These are phyloP conservation scores for Backusella tuberculispora DNA, from an alignment of 192 early-diverging fungal genomes.

Conservation along the genomic window DNA sequence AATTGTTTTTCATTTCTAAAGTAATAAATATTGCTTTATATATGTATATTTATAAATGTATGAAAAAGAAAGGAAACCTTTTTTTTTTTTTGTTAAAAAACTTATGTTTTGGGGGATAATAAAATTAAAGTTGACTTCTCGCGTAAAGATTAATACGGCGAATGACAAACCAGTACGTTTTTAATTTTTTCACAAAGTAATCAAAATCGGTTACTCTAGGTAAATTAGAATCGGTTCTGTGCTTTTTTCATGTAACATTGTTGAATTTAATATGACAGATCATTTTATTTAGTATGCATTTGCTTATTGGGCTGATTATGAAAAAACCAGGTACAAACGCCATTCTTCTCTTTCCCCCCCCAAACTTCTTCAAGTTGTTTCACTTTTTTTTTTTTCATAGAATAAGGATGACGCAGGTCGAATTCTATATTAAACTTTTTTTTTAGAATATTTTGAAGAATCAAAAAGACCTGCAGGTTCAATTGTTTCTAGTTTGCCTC, in stretches of 20 bases:
- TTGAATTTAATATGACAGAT: background rate
- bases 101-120: background rate
- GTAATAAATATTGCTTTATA: background rate
- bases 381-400: background rate
- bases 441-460: background rate
- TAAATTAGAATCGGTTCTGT: background rate
- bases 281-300: background rate
- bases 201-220: constrained; percentile 4
- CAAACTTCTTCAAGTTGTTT: background rate
- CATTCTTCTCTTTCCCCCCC: background rate
- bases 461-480: background rate
- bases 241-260: background rate
- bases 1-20: background rate
- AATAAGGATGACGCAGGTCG: background rate
- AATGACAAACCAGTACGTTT: background rate
- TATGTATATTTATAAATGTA: background rate
- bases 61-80: background rate
- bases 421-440: no score
- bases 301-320: background rate
- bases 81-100: background rate
- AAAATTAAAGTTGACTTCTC: background rate
- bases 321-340: background rate
- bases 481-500: background rate
- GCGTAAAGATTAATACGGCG: constrained; percentile 2
- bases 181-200: background rate